These are phyloP conservation scores for Aspergillus nanangensis DNA, from an alignment of 495 filamentous ascomycete species.

Conservation along the genomic window DNA sequence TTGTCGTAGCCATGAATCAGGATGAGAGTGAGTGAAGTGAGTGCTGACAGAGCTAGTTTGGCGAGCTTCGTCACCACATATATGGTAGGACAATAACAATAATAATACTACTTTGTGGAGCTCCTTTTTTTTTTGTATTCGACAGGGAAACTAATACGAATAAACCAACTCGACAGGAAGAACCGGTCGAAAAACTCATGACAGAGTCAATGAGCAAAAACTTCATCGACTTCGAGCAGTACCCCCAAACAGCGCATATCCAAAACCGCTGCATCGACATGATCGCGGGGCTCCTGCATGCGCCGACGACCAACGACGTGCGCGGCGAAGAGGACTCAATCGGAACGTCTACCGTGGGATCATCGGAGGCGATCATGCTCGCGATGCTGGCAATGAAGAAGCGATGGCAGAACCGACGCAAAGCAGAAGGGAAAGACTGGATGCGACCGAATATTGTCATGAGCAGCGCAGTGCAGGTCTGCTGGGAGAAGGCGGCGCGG, in stretches of 20 bases:
- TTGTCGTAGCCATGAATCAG: neutral
- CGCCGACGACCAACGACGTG: slow-evolving; percentile 47
- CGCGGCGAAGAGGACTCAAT: slow-evolving; percentile 52
- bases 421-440: slow-evolving; percentile 68
- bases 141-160: no score
- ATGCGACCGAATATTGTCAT: slow-evolving; percentile 85
- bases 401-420: slow-evolving; percentile 81
- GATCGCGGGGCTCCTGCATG: slow-evolving; percentile 81
- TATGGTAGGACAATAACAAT: no score
- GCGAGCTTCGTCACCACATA: slow-evolving; percentile 84
- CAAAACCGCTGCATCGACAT: slow-evolving; percentile 85
- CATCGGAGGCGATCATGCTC: slow-evolving; percentile 88
- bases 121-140: no score
- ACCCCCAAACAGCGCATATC: slow-evolving; percentile 77
- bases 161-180: no score
- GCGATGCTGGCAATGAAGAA: slow-evolving; percentile 92
- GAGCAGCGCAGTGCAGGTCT: slow-evolving; percentile 89
- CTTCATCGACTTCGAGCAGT: slow-evolving; percentile 87
- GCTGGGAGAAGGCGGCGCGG: slow-evolving; percentile 91
- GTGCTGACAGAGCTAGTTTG: slow-evolving; percentile 42
- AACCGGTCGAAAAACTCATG: slow-evolving; percentile 85
- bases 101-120: no score
- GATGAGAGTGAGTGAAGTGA: neutral
- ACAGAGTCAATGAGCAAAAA: slow-evolving; percentile 78
- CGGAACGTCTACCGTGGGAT: slow-evolving; percentile 82